A percentile compares a stretch with the other conserved stretches of the same genome.
Evolutionary conservation across 2,329 filamentous ascomycete genomes (phyloP).

Genomic region (Sporothrix globosa): DNA sequence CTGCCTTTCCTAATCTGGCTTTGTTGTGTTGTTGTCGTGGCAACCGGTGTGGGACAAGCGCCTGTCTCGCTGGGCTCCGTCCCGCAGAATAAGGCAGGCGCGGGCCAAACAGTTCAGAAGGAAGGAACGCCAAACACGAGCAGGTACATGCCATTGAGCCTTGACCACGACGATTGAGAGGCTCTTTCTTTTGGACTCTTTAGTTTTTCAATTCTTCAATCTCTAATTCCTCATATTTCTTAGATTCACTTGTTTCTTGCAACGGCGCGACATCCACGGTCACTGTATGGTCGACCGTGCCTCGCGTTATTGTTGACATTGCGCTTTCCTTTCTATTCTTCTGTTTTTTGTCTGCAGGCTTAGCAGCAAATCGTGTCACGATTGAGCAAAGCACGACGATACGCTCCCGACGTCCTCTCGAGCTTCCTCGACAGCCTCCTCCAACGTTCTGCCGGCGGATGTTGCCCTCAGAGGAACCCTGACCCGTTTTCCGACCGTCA

Average conservation of each 20-base stretch:
- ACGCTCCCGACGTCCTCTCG: background rate
- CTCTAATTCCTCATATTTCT: slow-evolving; percentile 23
- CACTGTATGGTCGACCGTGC: background rate
- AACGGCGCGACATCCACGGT: slow-evolving; percentile 24
- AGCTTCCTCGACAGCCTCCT: background rate
- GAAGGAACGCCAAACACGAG: slow-evolving; percentile 29
- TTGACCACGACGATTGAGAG: slow-evolving; percentile 22
- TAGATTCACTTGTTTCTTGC: slow-evolving; percentile 23
- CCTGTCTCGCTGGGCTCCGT: slow-evolving; percentile 15
- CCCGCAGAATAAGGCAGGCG: slow-evolving; percentile 3
- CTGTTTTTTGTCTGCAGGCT: background rate
- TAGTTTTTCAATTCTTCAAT: slow-evolving; percentile 9
- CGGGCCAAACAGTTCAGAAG: slow-evolving; percentile 20
- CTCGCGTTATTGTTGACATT: slow-evolving; percentile 2
- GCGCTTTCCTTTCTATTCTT: background rate
- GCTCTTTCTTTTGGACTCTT: slow-evolving; percentile 18
- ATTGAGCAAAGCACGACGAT: slow-evolving; percentile 9
- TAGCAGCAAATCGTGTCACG: slow-evolving; percentile 19
- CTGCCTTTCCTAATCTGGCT: slow-evolving; percentile 11
- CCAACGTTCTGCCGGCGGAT: slow-evolving; percentile 31
- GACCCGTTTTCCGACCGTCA: background rate
- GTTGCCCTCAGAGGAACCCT: slow-evolving; percentile 22
- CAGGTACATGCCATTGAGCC: slow-evolving; percentile 32
- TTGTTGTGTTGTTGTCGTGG: slow-evolving; percentile 35
- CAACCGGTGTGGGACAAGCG: slow-evolving; percentile 32